Evolutionary conservation across 78 protist species (phyloP), one percentile per base, ranked within the genome.

Genomic region (Capsaspora owczarzaki): DNA sequence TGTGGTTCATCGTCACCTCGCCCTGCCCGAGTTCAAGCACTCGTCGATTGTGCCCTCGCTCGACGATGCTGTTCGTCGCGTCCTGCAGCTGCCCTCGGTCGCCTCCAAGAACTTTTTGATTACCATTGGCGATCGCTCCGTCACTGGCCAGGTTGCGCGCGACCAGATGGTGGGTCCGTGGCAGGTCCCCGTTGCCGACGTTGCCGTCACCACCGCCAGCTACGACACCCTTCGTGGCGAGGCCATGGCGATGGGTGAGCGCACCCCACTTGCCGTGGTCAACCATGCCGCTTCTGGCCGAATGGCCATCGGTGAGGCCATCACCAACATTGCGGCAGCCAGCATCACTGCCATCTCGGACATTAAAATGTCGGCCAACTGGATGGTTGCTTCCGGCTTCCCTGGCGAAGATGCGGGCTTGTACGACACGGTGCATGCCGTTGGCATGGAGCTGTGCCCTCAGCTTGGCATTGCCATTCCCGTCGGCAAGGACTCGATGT

Each of bases 311-410:
- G 95, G 88, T 53, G 96, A 93, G 80, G 89, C 96, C 25, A 41
- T 95, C 38, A 91, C 96, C 46, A 95, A 95, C 84, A 44, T 95
- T 23, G 75, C 82, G 66, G 90, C 79, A 72, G 92, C 92, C 43
- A 51, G 27, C 33, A 61, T 89, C 44, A 49, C 86, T 8, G 42
- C 66, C 35, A 56, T 92, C 27, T 44, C 42, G 43, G 90, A 92
- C 56, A 76, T 89, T 69, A 82, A 81, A 78, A 42, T 83, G 40
- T 88, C 93, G 10, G 96, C 88, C 74, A 95, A 95, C 88, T 95
- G 98, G 98, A 95, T 95, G 98, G 90, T 89, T 91, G 94, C 95
- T 16, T 92, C 93, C 41, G 87, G 87, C 76, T 80, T 84, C n/a
- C 86, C 89, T 0, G 93, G 90, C 63, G 95, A 93, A 70, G 98